These are phyloP conservation scores for Metrosideros polymorpha DNA, from an alignment of 441 rosid genomes.

Conservation along the genomic window DNA sequence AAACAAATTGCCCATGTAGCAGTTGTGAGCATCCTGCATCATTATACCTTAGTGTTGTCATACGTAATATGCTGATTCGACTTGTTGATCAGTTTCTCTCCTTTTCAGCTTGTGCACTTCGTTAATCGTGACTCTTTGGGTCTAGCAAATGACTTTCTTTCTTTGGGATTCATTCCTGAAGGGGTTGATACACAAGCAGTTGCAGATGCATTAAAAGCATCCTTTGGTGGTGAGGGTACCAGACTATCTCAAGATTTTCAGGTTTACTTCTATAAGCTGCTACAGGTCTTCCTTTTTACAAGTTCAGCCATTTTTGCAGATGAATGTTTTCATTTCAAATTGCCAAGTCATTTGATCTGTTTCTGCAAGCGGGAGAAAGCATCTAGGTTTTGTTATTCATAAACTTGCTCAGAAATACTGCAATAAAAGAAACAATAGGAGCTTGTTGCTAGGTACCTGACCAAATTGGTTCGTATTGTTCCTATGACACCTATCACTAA, in stretches of 20 bases:
- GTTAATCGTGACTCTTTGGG: slow-evolving; percentile 98
- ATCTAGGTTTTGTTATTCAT: neutral
- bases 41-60: neutral
- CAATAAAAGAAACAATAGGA: neutral
- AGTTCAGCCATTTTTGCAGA: neutral
- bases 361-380: neutral
- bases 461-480: neutral
- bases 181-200: slow-evolving; percentile 71
- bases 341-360: neutral
- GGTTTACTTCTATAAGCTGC: slow-evolving; percentile 30
- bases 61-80: neutral
- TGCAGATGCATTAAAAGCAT: slow-evolving; percentile 67
- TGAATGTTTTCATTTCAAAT: neutral
- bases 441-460: neutral
- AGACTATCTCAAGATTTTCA: slow-evolving; percentile 90
- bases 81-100: slow-evolving; percentile 25
- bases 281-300: neutral
- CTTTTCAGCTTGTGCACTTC: slow-evolving; percentile 96
- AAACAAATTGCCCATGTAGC: neutral
- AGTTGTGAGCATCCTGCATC: neutral
- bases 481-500: neutral
- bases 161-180: slow-evolving; percentile 99
- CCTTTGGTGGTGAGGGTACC: slow-evolving; percentile 58
- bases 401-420: neutral
- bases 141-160: slow-evolving; percentile 98